Conservation (phyloP, 257 asterid species). For the Solanum paucissectum region DNA sequence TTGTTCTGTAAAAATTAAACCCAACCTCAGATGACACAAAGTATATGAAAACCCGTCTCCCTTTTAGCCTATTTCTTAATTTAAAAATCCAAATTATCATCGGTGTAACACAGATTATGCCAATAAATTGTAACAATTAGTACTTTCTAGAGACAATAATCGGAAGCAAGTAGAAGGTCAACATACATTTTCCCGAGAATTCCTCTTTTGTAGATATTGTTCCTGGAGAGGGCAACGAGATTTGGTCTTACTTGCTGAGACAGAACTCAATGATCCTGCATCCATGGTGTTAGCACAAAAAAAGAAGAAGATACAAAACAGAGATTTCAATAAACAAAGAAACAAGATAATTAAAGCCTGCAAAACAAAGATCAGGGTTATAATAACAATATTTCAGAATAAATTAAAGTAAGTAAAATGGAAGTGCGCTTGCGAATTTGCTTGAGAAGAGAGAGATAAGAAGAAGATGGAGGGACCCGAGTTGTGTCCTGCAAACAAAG, state of each 20-base stretch:
- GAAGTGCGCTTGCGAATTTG: neutral
- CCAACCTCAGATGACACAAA: neutral
- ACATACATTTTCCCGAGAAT: constrained; percentile 5
- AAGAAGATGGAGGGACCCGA: neutral
- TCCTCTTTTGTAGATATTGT: neutral
- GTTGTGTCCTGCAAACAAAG: neutral
- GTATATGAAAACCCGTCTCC: neutral
- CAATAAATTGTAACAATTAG: neutral
- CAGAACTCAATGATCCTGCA: constrained; percentile 3
- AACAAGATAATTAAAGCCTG: neutral
- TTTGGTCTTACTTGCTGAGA: neutral
- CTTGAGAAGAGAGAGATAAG: neutral
- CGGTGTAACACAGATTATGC: neutral
- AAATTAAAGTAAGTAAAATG: neutral
- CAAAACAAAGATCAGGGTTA: neutral
- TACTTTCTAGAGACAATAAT: neutral
- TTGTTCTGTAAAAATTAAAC: neutral
- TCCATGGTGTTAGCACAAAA: constrained; percentile 1
- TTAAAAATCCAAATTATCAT: neutral
- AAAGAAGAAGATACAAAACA: neutral
- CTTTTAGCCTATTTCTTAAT: neutral
- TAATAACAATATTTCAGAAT: neutral
- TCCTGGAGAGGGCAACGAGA: constrained; percentile 5
- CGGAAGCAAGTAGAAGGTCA: neutral
- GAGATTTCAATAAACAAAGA: neutral